Conservation (phyloP, 371 early-diverging fungal species). For the Saksenaea oblongispora region DNA sequence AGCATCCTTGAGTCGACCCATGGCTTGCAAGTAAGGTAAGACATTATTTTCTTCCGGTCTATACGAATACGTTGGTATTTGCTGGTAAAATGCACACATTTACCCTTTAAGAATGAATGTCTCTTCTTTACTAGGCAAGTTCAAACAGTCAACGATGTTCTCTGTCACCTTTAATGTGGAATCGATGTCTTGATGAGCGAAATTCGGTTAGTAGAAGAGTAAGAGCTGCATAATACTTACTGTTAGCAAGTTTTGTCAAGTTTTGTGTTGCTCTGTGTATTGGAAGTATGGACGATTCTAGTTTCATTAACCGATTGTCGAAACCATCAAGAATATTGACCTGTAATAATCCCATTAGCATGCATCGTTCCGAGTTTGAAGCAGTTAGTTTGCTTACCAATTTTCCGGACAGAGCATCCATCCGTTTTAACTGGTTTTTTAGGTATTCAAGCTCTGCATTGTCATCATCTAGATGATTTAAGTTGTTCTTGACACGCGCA, state of each 20-base stretch:
- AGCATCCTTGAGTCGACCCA: constrained; percentile 58
- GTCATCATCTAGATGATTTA: constrained; percentile 29
- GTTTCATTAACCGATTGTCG: constrained; percentile 77
- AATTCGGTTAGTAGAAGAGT: neutral
- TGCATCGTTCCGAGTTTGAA: neutral
- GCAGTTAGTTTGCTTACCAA: constrained; percentile 20
- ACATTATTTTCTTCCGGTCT: constrained; percentile 59
- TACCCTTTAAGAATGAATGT: constrained; percentile 64
- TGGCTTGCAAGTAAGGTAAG: constrained; percentile 53
- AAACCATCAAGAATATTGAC: constrained; percentile 76
- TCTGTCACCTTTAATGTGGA: constrained; percentile 70
- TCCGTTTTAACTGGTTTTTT: constrained; percentile 39
- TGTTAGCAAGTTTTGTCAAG: constrained; percentile 75
- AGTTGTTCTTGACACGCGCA: neutral
- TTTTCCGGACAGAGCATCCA: constrained; percentile 46
- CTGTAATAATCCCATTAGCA: constrained; percentile 19
- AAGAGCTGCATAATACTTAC: constrained; percentile 39
- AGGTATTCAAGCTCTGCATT: constrained; percentile 35
- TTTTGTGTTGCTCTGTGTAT: constrained; percentile 87
- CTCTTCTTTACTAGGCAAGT: constrained; percentile 77
- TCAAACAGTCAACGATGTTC: constrained; percentile 75
- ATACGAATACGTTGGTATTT: neutral
- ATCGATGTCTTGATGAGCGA: constrained; percentile 64
- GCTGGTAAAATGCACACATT: neutral
- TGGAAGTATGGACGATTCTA: constrained; percentile 83